Percentiles rank a stretch among this genome's conserved stretches.
Conservation (phyloP, 169 alveolate species). For the Babesia ovata region DNA sequence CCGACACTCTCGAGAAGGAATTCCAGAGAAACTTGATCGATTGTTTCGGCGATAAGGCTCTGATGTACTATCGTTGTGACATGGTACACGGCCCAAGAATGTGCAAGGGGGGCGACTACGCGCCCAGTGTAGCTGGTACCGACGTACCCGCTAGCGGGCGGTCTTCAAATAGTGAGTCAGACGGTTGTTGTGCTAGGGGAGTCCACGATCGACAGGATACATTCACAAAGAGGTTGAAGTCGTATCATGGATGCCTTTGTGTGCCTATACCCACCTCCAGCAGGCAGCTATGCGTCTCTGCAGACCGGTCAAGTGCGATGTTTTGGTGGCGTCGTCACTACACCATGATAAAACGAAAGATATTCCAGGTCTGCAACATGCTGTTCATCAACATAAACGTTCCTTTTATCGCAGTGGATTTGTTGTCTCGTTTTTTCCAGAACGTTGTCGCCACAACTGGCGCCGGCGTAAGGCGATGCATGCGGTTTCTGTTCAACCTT, state of each 20-base stretch:
- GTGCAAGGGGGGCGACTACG: neutral
- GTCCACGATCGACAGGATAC: neutral
- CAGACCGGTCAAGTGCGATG: constrained; percentile 2
- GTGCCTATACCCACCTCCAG: neutral
- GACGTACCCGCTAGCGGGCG: neutral
- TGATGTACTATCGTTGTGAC: constrained; percentile 4
- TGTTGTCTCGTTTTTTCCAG: constrained; percentile 37
- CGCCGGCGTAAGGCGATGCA: neutral
- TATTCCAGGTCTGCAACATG: constrained; percentile 53
- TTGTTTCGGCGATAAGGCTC: constrained; percentile 15
- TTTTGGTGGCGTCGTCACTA: constrained; percentile 25
- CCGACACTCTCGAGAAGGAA: neutral
- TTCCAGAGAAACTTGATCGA: constrained; percentile 11
- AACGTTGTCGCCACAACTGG: constrained; percentile 5
- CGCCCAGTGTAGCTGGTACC: neutral
- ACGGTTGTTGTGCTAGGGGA: neutral
- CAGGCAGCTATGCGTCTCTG: constrained; percentile 7
- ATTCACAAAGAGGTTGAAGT: neutral
- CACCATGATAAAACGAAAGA: constrained; percentile 18
- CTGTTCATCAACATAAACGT: constrained; percentile 44
- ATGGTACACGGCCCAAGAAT: neutral
- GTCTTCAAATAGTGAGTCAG: neutral
- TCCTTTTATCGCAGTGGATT: constrained; percentile 33
- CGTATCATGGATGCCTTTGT: too few relatives aligned
- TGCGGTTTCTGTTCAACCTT: constrained; percentile 29